Conservation (phyloP, 2,329 filamentous ascomycete genomes). For the Cladophialophora yegresii region DNA sequence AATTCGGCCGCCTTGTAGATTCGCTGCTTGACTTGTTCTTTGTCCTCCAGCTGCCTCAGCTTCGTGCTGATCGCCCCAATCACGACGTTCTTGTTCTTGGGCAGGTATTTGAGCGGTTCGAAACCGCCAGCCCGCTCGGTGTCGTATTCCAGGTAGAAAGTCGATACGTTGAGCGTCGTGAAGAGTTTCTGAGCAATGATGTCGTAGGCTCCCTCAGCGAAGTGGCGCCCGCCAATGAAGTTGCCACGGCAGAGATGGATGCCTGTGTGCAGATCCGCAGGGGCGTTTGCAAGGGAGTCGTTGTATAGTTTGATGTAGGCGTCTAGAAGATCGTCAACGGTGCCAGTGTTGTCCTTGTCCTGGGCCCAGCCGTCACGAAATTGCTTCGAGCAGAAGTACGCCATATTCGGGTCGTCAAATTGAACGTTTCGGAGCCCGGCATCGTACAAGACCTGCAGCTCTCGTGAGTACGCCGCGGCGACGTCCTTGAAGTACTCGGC, state of each 20-base stretch:
- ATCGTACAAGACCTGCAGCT: conserved; percentile 60
- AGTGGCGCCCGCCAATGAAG: conserved; percentile 62
- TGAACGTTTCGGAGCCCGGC: conserved; percentile 62
- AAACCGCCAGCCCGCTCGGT: conserved; percentile 62
- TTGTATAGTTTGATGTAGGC: conserved; percentile 73
- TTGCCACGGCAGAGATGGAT: conserved; percentile 69
- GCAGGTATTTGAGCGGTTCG: conserved; percentile 59
- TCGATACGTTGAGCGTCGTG: conserved; percentile 59
- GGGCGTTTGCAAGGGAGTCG: conserved; percentile 61
- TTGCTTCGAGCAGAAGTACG: conserved; percentile 67
- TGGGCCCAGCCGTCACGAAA: conserved; percentile 67
- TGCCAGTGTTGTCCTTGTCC: conserved; percentile 65
- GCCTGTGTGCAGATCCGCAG: conserved; percentile 68
- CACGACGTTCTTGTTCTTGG: conserved; percentile 60
- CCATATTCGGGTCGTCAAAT: conserved; percentile 62
- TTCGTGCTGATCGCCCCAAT: conserved; percentile 63
- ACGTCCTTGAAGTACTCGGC: conserved; percentile 67
- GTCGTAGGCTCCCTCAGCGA: conserved; percentile 65
- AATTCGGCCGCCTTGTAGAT: conserved; percentile 62
- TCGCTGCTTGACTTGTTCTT: conserved; percentile 58
- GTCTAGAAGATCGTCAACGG: conserved; percentile 67
- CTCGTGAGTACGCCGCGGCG: conserved; percentile 65
- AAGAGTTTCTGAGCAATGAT: conserved; percentile 64
- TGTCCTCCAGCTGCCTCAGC: conserved; percentile 59
- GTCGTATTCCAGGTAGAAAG: conserved; percentile 67